Conservation (phyloP, 495 filamentous ascomycete species). For the Daldinia caldariorum region DNA sequence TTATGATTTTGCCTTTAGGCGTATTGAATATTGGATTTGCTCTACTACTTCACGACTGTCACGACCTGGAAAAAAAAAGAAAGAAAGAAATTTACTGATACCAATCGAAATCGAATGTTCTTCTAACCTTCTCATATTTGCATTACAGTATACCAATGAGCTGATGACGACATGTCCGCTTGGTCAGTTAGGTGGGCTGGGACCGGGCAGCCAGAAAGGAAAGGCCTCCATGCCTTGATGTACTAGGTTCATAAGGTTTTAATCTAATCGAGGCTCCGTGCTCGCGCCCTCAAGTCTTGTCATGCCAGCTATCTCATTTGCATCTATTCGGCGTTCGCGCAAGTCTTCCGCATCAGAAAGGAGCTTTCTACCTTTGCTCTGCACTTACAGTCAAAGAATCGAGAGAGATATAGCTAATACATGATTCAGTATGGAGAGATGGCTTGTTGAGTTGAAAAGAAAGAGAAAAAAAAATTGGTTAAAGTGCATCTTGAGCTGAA, state of each 20-base stretch:
- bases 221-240: slow-evolving; percentile 15
- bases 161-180: neutral
- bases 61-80: slow-evolving; percentile 18
- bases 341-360: slow-evolving; percentile 14
- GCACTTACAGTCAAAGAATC: neutral
- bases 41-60: slow-evolving; percentile 35
- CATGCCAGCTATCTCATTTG: slow-evolving; percentile 23
- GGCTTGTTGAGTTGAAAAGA: neutral
- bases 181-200: slow-evolving; percentile 4
- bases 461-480: slow-evolving; percentile 1
- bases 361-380: slow-evolving; percentile 7
- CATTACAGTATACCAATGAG: slow-evolving; percentile 16
- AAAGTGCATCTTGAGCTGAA: slow-evolving; percentile 1
- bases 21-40: slow-evolving; percentile 21
- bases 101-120: slow-evolving; percentile 24
- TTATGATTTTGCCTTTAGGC: slow-evolving; percentile 3
- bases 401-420: slow-evolving; percentile 15
- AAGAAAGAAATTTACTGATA: slow-evolving; percentile 28
- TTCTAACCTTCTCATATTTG: slow-evolving; percentile 13
- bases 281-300: slow-evolving; percentile 15
- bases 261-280: slow-evolving; percentile 16
- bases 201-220: neutral
- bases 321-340: slow-evolving; percentile 34
- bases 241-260: slow-evolving; percentile 22
- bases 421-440: neutral